phyloP scores from a whole-genome alignment of 148 eudicot genomes.

The Rhododendron molle region DNA sequence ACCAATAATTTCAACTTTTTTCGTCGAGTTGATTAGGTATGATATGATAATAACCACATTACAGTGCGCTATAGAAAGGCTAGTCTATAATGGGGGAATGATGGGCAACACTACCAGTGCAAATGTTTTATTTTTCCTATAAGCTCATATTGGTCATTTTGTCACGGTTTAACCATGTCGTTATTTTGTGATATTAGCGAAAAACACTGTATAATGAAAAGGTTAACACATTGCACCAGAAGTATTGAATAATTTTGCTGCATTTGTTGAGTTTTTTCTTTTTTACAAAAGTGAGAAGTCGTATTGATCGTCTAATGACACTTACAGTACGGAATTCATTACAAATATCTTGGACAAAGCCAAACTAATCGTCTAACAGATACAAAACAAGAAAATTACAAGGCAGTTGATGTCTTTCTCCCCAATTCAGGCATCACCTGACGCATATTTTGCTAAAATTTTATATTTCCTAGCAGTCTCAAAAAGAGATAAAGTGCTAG shows the following conservation, averaged over 20 bases:
- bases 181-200: neutral
- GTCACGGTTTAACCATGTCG: neutral
- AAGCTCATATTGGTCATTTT: neutral
- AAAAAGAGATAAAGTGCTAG: no score
- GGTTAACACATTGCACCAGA: neutral
- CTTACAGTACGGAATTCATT: no score
- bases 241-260: neutral
- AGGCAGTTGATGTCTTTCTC: no score
- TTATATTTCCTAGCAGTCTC: no score
- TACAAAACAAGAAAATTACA: no score
- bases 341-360: no score
- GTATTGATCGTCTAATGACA: no score
- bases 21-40: neutral
- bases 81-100: neutral
- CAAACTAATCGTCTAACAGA: no score
- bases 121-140: neutral
- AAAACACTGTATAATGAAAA: neutral
- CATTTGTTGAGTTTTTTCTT: neutral
- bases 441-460: no score
- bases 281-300: no score
- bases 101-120: neutral
- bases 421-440: no score
- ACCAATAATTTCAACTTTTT: conserved; percentile 1
- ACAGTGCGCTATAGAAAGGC: neutral
- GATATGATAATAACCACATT: neutral